These are phyloP conservation scores for Albugo candida DNA, from an alignment of 352 stramenopile genomes.

Conservation along the genomic window DNA sequence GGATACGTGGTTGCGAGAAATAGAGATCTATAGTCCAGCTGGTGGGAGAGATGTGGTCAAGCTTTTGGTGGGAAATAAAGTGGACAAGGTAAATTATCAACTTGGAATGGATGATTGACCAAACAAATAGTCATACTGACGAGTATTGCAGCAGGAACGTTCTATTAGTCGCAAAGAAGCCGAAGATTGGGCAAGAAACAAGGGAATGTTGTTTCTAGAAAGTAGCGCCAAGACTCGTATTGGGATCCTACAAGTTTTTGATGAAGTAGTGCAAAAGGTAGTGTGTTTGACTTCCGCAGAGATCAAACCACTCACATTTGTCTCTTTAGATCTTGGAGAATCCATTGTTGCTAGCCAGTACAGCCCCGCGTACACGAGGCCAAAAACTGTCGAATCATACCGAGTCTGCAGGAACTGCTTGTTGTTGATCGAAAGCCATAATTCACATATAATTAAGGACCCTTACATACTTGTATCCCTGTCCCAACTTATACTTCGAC, in stretches of 20 bases:
- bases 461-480: too few species aligned
- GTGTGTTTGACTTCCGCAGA: not conserved
- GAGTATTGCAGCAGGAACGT: conserved; percentile 52
- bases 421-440: conserved; percentile 1
- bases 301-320: not conserved
- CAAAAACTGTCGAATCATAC: conserved; percentile 33
- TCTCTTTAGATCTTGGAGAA: conserved; percentile 74
- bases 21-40: conserved; percentile 91
- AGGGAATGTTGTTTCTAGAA: conserved; percentile 97
- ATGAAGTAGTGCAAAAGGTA: conserved; percentile 94
- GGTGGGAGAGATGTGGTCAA: conserved; percentile 93
- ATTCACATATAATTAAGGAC: too few species aligned
- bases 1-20: conserved; percentile 94
- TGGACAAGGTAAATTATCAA: conserved; percentile 48
- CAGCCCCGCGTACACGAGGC: conserved; percentile 40
- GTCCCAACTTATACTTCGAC: too few species aligned
- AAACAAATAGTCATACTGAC: not conserved
- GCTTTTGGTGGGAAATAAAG: conserved; percentile 95
- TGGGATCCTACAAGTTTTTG: conserved; percentile 92
- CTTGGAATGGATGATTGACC: not conserved
- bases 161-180: conserved; percentile 85
- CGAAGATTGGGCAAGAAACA: conserved; percentile 89
- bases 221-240: conserved; percentile 92
- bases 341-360: conserved; percentile 75
- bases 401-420: conserved; percentile 24